phyloP scores from a whole-genome alignment of 495 filamentous ascomycete species.

The Annulohypoxylon nitens region DNA sequence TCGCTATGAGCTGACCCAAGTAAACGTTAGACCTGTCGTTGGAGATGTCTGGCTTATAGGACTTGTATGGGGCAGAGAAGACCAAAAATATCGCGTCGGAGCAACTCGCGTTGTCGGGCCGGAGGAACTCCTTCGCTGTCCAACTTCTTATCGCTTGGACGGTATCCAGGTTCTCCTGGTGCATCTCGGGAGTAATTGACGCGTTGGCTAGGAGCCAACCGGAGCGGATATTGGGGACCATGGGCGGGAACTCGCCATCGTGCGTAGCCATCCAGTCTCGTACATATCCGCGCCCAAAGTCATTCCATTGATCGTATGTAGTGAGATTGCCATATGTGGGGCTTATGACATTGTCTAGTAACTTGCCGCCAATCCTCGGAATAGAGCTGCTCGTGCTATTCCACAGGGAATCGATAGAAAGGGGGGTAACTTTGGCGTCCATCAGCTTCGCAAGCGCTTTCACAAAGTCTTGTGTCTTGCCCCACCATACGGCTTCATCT shows the following conservation, averaged over 20 bases:
- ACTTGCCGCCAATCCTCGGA: neutral
- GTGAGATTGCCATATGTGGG: neutral
- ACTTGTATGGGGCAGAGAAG: neutral
- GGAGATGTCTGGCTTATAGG: neutral
- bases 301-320: slow-evolving; percentile 2
- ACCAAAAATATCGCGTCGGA: neutral
- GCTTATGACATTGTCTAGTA: neutral
- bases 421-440: neutral
- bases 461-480: neutral
- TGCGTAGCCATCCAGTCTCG: neutral
- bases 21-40: neutral
- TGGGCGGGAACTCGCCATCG: slow-evolving; percentile 4
- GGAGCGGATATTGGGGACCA: neutral
- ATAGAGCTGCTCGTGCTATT: slow-evolving; percentile 3
- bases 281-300: neutral
- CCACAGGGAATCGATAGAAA: neutral
- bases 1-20: neutral
- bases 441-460: neutral
- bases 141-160: neutral
- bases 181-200: neutral
- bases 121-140: neutral
- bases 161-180: neutral
- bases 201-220: neutral
- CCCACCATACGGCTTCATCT: neutral
- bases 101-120: neutral